Conservation (phyloP, 176 grass and related monocot species). For the Themeda triandra region DNA sequence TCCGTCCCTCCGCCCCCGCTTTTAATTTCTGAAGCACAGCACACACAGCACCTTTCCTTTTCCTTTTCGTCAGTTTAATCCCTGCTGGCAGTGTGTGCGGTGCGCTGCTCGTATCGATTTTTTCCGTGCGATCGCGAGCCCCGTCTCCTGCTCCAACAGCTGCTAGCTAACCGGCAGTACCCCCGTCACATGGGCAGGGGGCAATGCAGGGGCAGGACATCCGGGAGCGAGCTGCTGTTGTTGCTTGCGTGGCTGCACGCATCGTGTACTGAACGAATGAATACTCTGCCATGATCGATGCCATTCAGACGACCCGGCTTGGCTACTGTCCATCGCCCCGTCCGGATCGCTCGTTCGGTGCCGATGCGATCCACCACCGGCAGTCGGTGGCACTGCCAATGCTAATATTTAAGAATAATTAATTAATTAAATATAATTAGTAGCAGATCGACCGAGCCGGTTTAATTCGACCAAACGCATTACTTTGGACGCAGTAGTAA, state of each 20-base stretch:
- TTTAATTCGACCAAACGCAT: neutral
- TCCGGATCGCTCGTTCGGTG: neutral
- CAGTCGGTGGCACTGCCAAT: neutral
- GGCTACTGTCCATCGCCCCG: too few species aligned
- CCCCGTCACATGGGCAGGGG: neutral
- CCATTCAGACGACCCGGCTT: neutral
- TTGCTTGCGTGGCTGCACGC: neutral
- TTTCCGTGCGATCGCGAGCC: neutral
- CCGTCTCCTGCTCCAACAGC: neutral
- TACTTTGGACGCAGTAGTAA: neutral
- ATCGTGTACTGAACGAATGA: neutral
- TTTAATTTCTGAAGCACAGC: neutral
- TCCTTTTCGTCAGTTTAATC: neutral
- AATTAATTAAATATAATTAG: too few species aligned
- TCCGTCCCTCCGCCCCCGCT: neutral
- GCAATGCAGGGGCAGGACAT: neutral
- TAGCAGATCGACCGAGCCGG: neutral
- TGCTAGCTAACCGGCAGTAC: neutral
- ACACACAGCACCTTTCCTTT: neutral
- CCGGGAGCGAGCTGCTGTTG: neutral
- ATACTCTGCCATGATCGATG: neutral
- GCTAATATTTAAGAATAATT: too few species aligned
- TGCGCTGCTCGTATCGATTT: neutral
- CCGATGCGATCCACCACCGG: neutral
- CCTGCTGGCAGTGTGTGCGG: neutral